Conservation (phyloP, 208 protist species). For the Leishmania lainsoni region DNA sequence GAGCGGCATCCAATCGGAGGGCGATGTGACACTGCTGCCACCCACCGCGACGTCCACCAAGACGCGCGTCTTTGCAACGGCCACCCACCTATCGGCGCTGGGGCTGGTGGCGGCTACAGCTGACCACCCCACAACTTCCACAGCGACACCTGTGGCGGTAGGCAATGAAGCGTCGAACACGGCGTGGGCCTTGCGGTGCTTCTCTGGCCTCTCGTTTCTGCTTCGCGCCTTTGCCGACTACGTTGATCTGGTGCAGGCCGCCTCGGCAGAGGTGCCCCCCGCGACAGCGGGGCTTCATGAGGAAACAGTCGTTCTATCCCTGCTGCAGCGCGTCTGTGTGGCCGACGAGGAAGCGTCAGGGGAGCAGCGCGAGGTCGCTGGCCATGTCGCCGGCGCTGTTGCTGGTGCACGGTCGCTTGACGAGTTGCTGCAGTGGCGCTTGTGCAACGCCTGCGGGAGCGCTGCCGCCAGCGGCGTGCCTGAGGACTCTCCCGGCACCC, state of each 20-base stretch:
- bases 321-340: neutral
- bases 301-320: neutral
- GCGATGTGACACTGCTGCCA: neutral
- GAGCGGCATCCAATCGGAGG: neutral
- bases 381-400: neutral
- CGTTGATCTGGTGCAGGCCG: slow-evolving; percentile 13
- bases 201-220: slow-evolving; percentile 20
- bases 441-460: neutral
- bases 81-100: slow-evolving; percentile 9
- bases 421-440: slow-evolving; percentile 22
- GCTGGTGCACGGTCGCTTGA: slow-evolving; percentile 7
- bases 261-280: neutral
- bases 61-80: slow-evolving; percentile 13
- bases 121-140: neutral
- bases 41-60: neutral
- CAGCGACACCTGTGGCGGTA: neutral
- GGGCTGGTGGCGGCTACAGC: slow-evolving; percentile 2
- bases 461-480: neutral
- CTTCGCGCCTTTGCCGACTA: slow-evolving; percentile 29
- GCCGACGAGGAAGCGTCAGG: neutral
- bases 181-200: slow-evolving; percentile 32
- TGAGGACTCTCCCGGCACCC: neutral
- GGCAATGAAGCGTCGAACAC: slow-evolving; percentile 10
- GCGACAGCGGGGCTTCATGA: neutral
- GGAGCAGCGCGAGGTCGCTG: neutral